Evolutionary conservation across 2,329 filamentous ascomycete genomes (phyloP), one percentile per base, ranked within the genome.

Genomic region (Penicillium fuscoglaucum): DNA sequence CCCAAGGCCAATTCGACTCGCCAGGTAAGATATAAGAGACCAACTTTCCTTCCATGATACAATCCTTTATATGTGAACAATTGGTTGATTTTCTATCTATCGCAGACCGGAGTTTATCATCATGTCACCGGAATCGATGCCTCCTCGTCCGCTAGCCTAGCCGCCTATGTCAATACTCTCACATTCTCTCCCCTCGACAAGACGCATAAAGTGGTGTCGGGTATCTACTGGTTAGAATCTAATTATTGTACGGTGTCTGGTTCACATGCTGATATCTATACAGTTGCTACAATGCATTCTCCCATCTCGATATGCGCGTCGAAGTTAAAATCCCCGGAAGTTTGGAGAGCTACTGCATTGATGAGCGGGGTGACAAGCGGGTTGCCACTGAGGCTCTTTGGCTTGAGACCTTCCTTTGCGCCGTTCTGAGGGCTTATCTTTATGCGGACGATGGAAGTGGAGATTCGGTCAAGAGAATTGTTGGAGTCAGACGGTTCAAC

Each of bases 211-310:
- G 95, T 98, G 58, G 89, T 92, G 9, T 95, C 96, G 64, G 95
- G 95, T 6, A 83, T 96, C 40, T 98, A 97, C 78, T 98, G 95
- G 91, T 95, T 82, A 65, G 83, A 44, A 29, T 46, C 21, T 28
- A 24, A 28, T 57, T 33, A 40, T 37, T 21, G 5, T 28, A 21
- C 43, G 15, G 21, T 24, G 8, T n/a, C 6, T 21, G 50, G 24
- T 29, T n/a, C 28, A 48, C 4, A n/a, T 49, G 57, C 60, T 70
- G 57, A 67, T 61, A 7, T 52, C 21, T 58, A 26, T 51, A n/a
- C 70, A 86, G 83, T 79, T 99, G 95, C 78, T 99, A 99, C 83
- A 99, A 99, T 90, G 95, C 95, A 65, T 97, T 99, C 76, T 98
- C 95, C 6, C 87, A 96, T 64, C 84, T 98, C 53, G 95, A 99